Evolutionary conservation across 345 rosid genomes (phyloP).

Genomic region (Pugionium dolabratum): DNA sequence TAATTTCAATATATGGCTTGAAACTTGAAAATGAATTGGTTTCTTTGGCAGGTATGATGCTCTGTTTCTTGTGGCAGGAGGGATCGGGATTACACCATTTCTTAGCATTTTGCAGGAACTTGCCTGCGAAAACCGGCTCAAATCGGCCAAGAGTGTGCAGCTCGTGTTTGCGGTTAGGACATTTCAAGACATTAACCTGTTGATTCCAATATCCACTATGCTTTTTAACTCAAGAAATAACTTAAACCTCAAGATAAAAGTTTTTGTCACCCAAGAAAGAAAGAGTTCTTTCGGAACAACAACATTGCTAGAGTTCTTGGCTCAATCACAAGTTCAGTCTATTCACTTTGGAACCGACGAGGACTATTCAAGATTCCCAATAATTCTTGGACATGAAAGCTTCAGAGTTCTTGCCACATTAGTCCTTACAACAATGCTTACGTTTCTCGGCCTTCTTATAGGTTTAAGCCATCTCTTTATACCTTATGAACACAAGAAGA

Average conservation of each 20-base stretch:
- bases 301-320: slow-evolving; percentile 49
- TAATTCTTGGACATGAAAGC: slow-evolving; percentile 57
- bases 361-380: slow-evolving; percentile 43
- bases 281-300: slow-evolving; percentile 40
- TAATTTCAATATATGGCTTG: background rate
- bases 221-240: slow-evolving; percentile 45
- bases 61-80: slow-evolving; percentile 75
- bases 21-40: background rate
- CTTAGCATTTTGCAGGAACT: slow-evolving; percentile 75
- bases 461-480: slow-evolving; percentile 54
- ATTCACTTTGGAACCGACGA: slow-evolving; percentile 46
- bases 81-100: slow-evolving; percentile 85
- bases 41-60: slow-evolving; percentile 59
- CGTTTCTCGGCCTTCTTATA: slow-evolving; percentile 53
- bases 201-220: slow-evolving; percentile 55
- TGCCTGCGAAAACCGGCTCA: slow-evolving; percentile 41
- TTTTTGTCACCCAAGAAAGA: slow-evolving; percentile 65
- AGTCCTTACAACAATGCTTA: slow-evolving; percentile 44
- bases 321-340: slow-evolving; percentile 45
- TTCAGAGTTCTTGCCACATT: slow-evolving; percentile 47
- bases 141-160: slow-evolving; percentile 49
- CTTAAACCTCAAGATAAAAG: slow-evolving; percentile 53
- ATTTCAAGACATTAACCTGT: slow-evolving; percentile 57
- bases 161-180: slow-evolving; percentile 60
- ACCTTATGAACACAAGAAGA: slow-evolving; percentile 51